These are phyloP conservation scores for Epichloe scottii DNA, from an alignment of 2,329 filamentous ascomycete genomes.

Conservation along the genomic window DNA sequence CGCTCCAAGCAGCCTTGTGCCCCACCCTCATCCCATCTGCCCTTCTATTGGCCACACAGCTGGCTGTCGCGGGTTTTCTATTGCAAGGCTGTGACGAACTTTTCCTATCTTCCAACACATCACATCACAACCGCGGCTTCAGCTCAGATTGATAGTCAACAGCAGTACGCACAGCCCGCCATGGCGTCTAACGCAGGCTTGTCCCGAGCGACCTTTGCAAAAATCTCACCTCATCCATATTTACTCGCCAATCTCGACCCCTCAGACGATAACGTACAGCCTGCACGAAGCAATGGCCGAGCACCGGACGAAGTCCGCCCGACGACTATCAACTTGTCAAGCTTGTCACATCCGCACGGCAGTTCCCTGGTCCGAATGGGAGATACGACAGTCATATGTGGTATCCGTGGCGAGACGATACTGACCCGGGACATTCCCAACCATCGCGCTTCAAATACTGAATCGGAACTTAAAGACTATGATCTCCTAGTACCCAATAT, in stretches of 20 bases:
- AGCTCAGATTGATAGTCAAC: not conserved
- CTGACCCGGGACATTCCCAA: constrained; percentile 61
- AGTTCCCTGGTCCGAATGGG: constrained; percentile 80
- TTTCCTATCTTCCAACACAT: not conserved
- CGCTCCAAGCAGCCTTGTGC: constrained; percentile 1
- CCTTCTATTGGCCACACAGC: not conserved
- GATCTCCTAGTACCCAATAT: constrained; percentile 86
- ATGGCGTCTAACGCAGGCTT: constrained; percentile 28
- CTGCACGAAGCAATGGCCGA: constrained; percentile 73
- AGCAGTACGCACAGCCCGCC: not conserved
- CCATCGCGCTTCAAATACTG: constrained; percentile 34
- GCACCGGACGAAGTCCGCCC: constrained; percentile 54
- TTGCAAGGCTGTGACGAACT: constrained; percentile 4
- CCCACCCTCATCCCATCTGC: not conserved
- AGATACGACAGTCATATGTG: constrained; percentile 90
- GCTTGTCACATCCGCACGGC: constrained; percentile 78
- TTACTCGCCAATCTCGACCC: constrained; percentile 78
- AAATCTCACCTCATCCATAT: constrained; percentile 79
- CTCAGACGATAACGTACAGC: constrained; percentile 28
- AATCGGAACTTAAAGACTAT: constrained; percentile 43
- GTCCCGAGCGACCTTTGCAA: constrained; percentile 64
- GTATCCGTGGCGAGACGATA: constrained; percentile 76
- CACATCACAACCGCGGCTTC: not conserved
- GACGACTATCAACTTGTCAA: constrained; percentile 69
- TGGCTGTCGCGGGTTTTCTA: not conserved